Evolutionary conservation across 305 asterid species (phyloP).

Genomic region (Euphrasia arctica): DNA sequence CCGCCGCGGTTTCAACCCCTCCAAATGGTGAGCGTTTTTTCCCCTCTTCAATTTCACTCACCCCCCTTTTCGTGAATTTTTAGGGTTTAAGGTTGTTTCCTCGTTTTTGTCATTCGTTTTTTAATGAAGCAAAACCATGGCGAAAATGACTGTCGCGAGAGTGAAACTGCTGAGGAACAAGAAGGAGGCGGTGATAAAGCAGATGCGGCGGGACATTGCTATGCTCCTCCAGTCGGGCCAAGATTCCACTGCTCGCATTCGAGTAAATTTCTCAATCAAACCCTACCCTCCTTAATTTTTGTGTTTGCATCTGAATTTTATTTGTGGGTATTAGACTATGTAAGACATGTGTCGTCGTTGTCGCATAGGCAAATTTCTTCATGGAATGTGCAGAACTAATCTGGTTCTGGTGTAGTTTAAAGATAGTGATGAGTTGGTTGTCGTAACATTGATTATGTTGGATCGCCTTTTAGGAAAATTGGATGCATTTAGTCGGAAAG

Average conservation of each 20-base stretch:
- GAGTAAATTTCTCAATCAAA: slow-evolving; percentile 41
- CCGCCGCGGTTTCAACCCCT: slow-evolving; percentile 65
- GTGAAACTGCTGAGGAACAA: slow-evolving; percentile 92
- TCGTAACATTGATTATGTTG: neutral
- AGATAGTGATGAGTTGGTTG: neutral
- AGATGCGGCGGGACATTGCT: slow-evolving; percentile 96
- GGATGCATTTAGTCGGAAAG: neutral
- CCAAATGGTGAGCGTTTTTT: slow-evolving; percentile 60
- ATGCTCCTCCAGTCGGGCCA: slow-evolving; percentile 83
- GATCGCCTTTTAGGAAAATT: neutral
- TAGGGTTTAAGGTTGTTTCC: neutral
- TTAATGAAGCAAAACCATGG: slow-evolving; percentile 73
- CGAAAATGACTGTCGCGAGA: slow-evolving; percentile 96
- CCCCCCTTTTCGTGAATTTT: neutral
- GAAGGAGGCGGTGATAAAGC: slow-evolving; percentile 87
- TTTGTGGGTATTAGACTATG: neutral
- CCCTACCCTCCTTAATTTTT: neutral
- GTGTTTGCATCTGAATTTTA: neutral
- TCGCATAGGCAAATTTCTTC: neutral
- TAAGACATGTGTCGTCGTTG: neutral
- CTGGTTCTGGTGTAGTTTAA: neutral
- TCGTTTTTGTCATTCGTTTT: neutral
- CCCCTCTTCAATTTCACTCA: neutral
- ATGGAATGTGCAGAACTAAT: neutral
- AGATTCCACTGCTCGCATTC: slow-evolving; percentile 89